A percentile compares a stretch with the other conserved stretches of the same genome.
Evolutionary conservation across 495 filamentous ascomycete species (phyloP).

Genomic region (Tetracladium marchalianum): DNA sequence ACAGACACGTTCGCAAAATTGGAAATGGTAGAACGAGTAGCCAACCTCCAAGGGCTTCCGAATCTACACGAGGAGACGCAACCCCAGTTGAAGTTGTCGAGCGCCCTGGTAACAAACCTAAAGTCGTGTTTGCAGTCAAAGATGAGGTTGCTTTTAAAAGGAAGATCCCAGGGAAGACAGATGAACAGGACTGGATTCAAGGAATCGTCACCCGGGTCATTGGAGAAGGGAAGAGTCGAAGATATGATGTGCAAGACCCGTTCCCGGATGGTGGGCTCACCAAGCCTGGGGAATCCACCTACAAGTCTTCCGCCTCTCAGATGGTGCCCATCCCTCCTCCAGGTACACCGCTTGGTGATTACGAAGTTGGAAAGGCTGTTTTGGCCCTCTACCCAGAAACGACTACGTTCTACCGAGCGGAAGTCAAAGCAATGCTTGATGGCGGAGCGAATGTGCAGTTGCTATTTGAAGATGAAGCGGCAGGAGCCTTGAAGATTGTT

Average conservation of each 20-base stretch:
- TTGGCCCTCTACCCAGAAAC: conserved; percentile 82
- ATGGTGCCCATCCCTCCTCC: conserved; percentile 74
- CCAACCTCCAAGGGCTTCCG: conserved; percentile 27
- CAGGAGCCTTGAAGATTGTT: conserved; percentile 67
- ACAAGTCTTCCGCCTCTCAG: conserved; percentile 65
- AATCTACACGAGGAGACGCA: background rate
- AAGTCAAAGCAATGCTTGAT: conserved; percentile 67
- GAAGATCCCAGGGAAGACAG: conserved; percentile 54
- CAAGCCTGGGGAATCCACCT: conserved; percentile 54
- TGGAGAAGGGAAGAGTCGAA: conserved; percentile 78
- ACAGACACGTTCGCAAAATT: conserved; percentile 19
- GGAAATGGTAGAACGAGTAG: conserved; percentile 38
- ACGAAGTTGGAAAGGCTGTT: conserved; percentile 70
- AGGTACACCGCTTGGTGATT: conserved; percentile 49
- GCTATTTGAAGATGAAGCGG: conserved; percentile 81
- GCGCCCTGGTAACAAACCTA: conserved; percentile 23
- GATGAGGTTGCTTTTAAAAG: conserved; percentile 84
- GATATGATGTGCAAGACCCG: conserved; percentile 91
- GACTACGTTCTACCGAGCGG: conserved; percentile 94
- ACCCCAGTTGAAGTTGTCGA: background rate
- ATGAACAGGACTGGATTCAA: conserved; percentile 77
- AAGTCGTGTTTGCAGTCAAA: conserved; percentile 49
- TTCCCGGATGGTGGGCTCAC: conserved; percentile 70
- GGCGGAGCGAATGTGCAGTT: conserved; percentile 42
- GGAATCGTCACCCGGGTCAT: conserved; percentile 77